Evolutionary conservation across 164 flowering plant genomes (phyloP).

Genomic region (Warburgia ugandensis): DNA sequence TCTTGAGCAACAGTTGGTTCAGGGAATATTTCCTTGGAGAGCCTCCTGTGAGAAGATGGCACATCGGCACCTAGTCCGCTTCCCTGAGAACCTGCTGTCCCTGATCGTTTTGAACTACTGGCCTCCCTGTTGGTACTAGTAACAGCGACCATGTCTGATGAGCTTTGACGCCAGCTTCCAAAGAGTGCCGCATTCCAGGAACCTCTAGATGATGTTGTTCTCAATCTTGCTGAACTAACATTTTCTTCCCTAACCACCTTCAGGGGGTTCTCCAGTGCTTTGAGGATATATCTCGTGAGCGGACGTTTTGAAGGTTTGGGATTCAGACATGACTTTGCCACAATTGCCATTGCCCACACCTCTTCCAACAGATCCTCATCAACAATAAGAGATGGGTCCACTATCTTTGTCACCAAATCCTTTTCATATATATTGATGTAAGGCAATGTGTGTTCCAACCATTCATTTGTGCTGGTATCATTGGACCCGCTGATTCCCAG

Average conservation of each 20-base stretch:
- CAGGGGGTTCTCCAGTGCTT: conserved; percentile 80
- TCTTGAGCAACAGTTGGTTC: conserved; percentile 52
- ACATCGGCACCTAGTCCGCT: conserved; percentile 37
- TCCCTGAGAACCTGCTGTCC: conserved; percentile 57
- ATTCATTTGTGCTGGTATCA: conserved; percentile 43
- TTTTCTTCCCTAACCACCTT: conserved; percentile 76
- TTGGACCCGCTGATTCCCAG: conserved; percentile 60
- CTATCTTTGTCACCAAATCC: conserved; percentile 59
- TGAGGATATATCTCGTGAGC: conserved; percentile 64
- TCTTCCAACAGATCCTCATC: conserved; percentile 83
- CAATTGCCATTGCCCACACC: conserved; percentile 96
- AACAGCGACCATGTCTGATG: conserved; percentile 41
- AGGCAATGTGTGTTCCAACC: conserved; percentile 58
- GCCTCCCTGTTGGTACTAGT: conserved; percentile 39
- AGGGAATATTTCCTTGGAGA: conserved; percentile 76
- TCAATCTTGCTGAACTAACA: conserved; percentile 57
- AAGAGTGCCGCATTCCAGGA: conserved; percentile 93
- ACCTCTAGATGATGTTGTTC: conserved; percentile 74
- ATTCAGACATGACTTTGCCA: conserved; percentile 77
- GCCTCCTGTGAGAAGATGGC: conserved; percentile 56
- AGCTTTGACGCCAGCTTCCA: conserved; percentile 92
- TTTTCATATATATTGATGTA: conserved; percentile 64
- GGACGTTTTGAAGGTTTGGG: conserved; percentile 80
- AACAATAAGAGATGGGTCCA: conserved; percentile 65
- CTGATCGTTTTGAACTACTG: conserved; percentile 40